These are phyloP conservation scores for Blastobotrys attinorum DNA, from an alignment of 805 yeast species.

Conservation along the genomic window DNA sequence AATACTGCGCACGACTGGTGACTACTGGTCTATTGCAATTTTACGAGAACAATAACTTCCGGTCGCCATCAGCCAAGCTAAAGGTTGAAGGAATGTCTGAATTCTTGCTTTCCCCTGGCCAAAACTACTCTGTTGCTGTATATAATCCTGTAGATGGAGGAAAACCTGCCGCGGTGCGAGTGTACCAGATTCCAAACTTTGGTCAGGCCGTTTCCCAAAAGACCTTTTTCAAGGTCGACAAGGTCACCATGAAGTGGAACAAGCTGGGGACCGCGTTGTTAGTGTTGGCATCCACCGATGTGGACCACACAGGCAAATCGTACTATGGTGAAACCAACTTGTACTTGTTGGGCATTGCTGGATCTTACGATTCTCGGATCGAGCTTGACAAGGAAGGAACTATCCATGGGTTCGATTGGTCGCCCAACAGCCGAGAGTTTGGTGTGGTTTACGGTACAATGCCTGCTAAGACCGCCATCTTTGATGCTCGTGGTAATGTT, in stretches of 20 bases:
- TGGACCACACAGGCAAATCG: conserved; percentile 85
- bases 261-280: conserved; percentile 86
- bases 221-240: conserved; percentile 91
- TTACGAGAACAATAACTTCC: conserved; percentile 38
- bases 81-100: conserved; percentile 43
- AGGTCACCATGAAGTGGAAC: conserved; percentile 90
- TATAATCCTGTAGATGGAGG: conserved; percentile 83
- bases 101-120: conserved; percentile 77
- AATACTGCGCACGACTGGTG: conserved; percentile 53
- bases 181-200: conserved; percentile 72
- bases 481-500: conserved; percentile 87
- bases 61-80: conserved; percentile 50
- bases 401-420: conserved; percentile 95
- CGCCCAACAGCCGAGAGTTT: conserved; percentile 91
- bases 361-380: conserved; percentile 84
- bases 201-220: conserved; percentile 75
- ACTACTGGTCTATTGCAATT: conserved; percentile 57
- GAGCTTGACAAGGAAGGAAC: conserved; percentile 90
- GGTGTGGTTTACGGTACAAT: conserved; percentile 96
- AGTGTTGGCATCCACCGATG: conserved; percentile 92
- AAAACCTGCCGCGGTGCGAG: conserved; percentile 80
- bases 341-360: conserved; percentile 85
- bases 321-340: conserved; percentile 95
- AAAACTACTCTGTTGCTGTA: conserved; percentile 81
- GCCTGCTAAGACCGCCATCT: conserved; percentile 94